A percentile compares a stretch with the other conserved stretches of the same genome.
Conservation (phyloP, 2,329 filamentous ascomycete species). For the Curvularia verruculosa region DNA sequence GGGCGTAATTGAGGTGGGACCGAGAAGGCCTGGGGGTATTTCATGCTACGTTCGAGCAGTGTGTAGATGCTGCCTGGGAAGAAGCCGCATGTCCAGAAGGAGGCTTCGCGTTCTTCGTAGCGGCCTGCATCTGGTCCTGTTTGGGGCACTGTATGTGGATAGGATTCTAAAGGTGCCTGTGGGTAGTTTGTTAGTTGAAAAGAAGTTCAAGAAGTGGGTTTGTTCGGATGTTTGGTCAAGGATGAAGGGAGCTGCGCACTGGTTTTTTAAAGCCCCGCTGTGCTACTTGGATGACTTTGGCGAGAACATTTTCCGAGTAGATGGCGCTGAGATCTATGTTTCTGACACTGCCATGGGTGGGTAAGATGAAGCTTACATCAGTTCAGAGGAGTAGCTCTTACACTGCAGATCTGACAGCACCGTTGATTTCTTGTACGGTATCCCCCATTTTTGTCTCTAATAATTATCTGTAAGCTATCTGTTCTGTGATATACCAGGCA, state of each 20-base stretch:
- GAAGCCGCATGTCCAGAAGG: constrained; percentile 48
- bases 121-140: constrained; percentile 27
- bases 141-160: constrained; percentile 46
- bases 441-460: constrained; percentile 14
- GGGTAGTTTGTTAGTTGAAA: background rate
- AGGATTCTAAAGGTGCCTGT: constrained; percentile 36
- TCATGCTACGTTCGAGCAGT: constrained; percentile 40
- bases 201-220: no score
- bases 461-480: background rate
- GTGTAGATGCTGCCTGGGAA: constrained; percentile 46
- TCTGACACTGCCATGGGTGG: constrained; percentile 27
- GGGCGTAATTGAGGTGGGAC: constrained; percentile 26
- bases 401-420: constrained; percentile 10
- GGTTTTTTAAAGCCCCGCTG: constrained; percentile 34
- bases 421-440: background rate
- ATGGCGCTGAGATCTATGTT: constrained; percentile 36
- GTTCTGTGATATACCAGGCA: background rate
- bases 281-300: constrained; percentile 44
- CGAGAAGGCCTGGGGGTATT: constrained; percentile 34
- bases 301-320: constrained; percentile 38
- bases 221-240: background rate
- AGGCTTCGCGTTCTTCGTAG: constrained; percentile 45
- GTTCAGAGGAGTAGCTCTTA: constrained; percentile 3
- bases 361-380: background rate
- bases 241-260: constrained; percentile 15